phyloP scores from a whole-genome alignment of 768 basidiomycete genomes.

The Phanerochaete sordida region DNA sequence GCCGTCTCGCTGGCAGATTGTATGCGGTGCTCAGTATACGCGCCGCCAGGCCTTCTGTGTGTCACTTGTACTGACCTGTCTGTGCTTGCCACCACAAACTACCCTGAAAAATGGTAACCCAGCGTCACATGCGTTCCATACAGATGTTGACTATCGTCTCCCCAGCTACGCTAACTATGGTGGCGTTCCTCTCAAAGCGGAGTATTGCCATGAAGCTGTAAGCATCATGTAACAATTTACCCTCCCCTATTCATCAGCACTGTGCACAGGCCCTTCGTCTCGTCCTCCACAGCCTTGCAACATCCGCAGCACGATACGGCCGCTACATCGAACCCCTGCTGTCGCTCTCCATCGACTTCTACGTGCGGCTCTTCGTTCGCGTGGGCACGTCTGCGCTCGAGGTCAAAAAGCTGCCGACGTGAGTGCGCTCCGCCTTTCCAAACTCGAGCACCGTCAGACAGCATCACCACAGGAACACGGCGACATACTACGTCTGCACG shows the following conservation, averaged over 20 bases:
- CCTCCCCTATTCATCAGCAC: neutral
- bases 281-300: constrained; percentile 82
- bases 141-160: too few species aligned
- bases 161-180: constrained; percentile 92
- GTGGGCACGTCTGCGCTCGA: constrained; percentile 70
- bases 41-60: constrained; percentile 70
- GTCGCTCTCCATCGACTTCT: constrained; percentile 95
- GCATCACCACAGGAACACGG: constrained; percentile 85
- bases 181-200: constrained; percentile 84
- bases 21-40: neutral
- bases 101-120: constrained; percentile 90
- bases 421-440: too few species aligned
- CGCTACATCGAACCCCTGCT: constrained; percentile 86
- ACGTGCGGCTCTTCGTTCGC: constrained; percentile 87
- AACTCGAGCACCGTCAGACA: neutral
- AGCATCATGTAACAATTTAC: constrained; percentile 22
- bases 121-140: too few species aligned
- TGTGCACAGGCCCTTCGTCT: constrained; percentile 74
- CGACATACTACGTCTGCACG: constrained; percentile 79
- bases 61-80: constrained; percentile 97
- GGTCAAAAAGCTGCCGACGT: constrained; percentile 84
- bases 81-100: constrained; percentile 90
- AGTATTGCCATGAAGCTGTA: constrained; percentile 93
- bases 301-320: constrained; percentile 88
- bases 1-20: neutral